Evolutionary conservation across 2,329 filamentous ascomycete species (phyloP), one percentile per base, ranked within the genome.

Genomic region (Lasiodiplodia theobromae): DNA sequence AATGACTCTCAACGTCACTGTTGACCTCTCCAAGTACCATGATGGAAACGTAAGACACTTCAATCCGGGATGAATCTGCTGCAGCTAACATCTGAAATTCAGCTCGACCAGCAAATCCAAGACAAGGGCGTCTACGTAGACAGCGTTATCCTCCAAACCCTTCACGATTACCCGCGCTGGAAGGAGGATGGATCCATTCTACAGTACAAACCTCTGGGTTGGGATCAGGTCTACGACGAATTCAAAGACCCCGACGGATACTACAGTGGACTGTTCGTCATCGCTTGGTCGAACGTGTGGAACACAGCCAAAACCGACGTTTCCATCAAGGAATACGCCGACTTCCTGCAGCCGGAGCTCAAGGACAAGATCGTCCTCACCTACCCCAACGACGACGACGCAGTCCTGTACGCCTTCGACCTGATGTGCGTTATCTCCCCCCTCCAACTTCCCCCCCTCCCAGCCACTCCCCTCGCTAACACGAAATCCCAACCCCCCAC

Each of bases 371-470:
- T 88, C 4, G 83, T 83, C 2, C 73, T 88, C 11, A 87, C 85
- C 0, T 87, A 87, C 68, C 86, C 86, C 12, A 86, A 87, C 69
- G 86, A 88, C 51, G 86, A 88, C 52, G 86, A 88, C 66, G 86
- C 86, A 0, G 82, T 88, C 2, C 76, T 86, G 0, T 87, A 79
- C 51, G 82, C 82, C 3, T 86, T 85, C 52, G 78, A 18, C 37
- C 12, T 38, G 51, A 75, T 75, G 28, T 28, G 4, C 28, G 28
- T 28, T 28, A 28, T 28, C 28, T 28, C 28, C 4, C 28, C 28
- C 4, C 28, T 28, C 28, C 28, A 1, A 28, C 28, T 2, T 2
- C 23, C 2, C 23, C 2, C 23, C 2, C 23, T 23, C 23, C 23
- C 23, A 1, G 23, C 23, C 25, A 1, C 5, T 28, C 28, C n/a